These are phyloP conservation scores for Pseudopithomyces maydicus DNA, from an alignment of 2,329 filamentous ascomycete genomes.

Conservation along the genomic window DNA sequence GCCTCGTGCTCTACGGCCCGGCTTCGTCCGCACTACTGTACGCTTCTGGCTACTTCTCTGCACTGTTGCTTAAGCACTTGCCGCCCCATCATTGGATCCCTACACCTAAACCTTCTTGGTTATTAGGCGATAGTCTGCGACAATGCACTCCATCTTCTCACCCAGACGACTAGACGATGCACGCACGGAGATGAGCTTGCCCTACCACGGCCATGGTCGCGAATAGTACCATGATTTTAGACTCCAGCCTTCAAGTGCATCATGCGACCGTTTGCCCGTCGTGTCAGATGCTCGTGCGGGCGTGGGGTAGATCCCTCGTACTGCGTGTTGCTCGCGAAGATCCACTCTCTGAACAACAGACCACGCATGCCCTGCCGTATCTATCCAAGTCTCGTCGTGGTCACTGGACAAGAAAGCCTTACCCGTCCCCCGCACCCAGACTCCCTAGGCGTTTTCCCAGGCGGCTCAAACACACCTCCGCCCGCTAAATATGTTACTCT, in stretches of 20 bases:
- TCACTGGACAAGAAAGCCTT: slow-evolving; percentile 11
- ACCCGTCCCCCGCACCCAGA: slow-evolving; percentile 13
- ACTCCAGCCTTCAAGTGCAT: not conserved
- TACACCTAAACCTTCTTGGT: slow-evolving; percentile 1
- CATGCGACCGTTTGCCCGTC: slow-evolving; percentile 5
- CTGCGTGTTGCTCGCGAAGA: not conserved
- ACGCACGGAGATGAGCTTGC: slow-evolving; percentile 11
- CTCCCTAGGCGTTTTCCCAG: slow-evolving; percentile 6
- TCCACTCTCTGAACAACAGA: not conserved
- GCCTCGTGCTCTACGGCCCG: not conserved
- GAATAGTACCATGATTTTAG: not conserved
- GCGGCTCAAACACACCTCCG: slow-evolving; percentile 6
- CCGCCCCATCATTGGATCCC: slow-evolving; percentile 13
- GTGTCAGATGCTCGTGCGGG: slow-evolving; percentile 10
- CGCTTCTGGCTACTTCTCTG: not conserved
- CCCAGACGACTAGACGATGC: slow-evolving; percentile 2
- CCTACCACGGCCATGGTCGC: not conserved
- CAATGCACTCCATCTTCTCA: not conserved
- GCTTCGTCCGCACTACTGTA: not conserved
- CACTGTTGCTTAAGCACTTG: not conserved
- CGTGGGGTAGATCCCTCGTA: slow-evolving; percentile 11
- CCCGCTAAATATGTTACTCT: slow-evolving; percentile 1
- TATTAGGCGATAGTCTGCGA: not conserved
- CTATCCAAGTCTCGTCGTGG: not conserved
- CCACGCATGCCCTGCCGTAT: slow-evolving; percentile 1